phyloP scores from a whole-genome alignment of 2,329 filamentous ascomycete genomes.

The Curvularia sp. region DNA sequence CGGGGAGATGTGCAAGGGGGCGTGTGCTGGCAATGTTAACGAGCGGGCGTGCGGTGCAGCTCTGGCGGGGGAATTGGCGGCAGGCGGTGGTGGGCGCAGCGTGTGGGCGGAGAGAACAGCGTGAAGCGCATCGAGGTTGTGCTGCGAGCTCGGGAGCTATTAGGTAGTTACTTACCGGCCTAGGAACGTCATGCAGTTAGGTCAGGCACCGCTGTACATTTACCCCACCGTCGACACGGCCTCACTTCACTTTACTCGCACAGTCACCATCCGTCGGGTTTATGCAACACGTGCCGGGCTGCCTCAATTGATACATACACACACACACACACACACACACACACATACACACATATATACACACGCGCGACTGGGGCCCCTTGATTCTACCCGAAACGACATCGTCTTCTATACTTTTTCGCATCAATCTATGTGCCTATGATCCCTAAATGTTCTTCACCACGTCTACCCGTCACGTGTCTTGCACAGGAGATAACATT shows the following conservation, averaged over 20 bases:
- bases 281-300: background rate
- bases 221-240: conserved; percentile 18
- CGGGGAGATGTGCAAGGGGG: background rate
- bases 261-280: background rate
- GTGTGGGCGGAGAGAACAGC: conserved; percentile 6
- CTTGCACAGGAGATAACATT: background rate
- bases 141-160: conserved; percentile 19
- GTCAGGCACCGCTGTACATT: conserved; percentile 19
- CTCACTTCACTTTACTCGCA: background rate
- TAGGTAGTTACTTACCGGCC: conserved; percentile 1
- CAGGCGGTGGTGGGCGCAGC: conserved; percentile 8
- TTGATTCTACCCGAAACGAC: background rate
- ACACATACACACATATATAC: no score
- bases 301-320: background rate
- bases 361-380: no score
- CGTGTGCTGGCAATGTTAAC: conserved; percentile 18
- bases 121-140: background rate
- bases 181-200: conserved; percentile 18
- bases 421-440: background rate
- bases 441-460: background rate
- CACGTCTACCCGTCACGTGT: background rate
- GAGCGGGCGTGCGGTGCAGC: conserved; percentile 21
- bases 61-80: conserved; percentile 29
- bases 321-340: background rate
- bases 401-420: background rate